Evolutionary conservation across 106 monocot genomes (phyloP), one percentile per base, ranked within the genome.

Genomic region (Vanilla planifolia): DNA sequence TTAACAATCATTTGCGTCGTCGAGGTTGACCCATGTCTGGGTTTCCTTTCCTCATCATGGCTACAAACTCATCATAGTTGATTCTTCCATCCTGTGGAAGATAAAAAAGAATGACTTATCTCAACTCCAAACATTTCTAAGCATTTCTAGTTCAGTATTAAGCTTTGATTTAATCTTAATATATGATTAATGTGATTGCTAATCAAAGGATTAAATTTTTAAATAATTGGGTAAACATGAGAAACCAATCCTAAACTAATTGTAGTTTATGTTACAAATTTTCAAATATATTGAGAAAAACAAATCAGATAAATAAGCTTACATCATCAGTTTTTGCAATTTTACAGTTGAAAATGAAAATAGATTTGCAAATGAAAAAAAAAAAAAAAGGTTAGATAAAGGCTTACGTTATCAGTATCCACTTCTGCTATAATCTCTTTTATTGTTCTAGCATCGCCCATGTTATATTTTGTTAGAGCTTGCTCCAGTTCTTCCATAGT

Each of bases 401-500:
- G 36, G 41, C 78, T 78, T 67, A 90, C 90, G 73, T 85, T 47
- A 65, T 90, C 85, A 43, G 82, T 79, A 48, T 90, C 90, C 24
- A 90, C 90, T 79, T 90, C 90, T 60, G 85, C 82, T 55, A 90
- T 79, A 39, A 90, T 90, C 48, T 90, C 90, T 65, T 76, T 79
- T 52, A 90, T 82, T 43, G 85, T 82, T 51, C 68, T 79, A 27
- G 76, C 79, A 77, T 90, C 90, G 28, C 90, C 81, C 85, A 90
- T 90, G 40, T 90, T 86, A 63, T 90, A 82, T 51, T 85, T 90
- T 21, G 24, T 79, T 10, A 90, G 79, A 55, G 85, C 90, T 67
- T 90, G 80, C 70, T 85, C 85, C 64, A 90, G 42, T 55, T 90
- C 90, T 34, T 85, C 85, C 66, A 71, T 67, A 46, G 90, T 85